phyloP scores from a whole-genome alignment of 78 protist species.

The Corallochytrium limacisporum region DNA sequence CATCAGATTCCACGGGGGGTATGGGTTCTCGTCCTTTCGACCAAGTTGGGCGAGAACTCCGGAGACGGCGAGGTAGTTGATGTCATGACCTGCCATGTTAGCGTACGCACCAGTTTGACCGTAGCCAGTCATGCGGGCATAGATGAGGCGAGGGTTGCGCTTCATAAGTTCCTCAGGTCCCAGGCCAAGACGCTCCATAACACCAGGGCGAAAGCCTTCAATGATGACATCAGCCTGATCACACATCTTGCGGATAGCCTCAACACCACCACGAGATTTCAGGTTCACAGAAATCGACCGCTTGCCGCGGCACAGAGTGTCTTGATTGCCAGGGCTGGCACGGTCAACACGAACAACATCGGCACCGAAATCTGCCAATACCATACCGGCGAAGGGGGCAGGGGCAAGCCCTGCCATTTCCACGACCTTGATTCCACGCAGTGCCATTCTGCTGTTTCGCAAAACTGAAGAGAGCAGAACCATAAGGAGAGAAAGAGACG shows the following conservation, averaged over 20 bases:
- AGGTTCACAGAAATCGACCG: constrained; percentile 32
- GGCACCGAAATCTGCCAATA: constrained; percentile 52
- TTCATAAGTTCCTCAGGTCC: background rate
- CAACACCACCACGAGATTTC: background rate
- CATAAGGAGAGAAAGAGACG: too few relatives aligned
- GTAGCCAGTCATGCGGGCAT: constrained; percentile 53
- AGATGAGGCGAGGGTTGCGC: constrained; percentile 30
- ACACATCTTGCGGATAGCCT: background rate
- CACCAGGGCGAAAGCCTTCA: constrained; percentile 51
- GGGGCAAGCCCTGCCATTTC: constrained; percentile 47
- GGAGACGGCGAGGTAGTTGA: constrained; percentile 40
- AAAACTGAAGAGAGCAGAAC: too few relatives aligned
- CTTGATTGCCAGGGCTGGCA: background rate
- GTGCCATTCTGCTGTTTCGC: constrained; percentile 15
- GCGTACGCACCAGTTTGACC: constrained; percentile 47
- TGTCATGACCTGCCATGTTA: constrained; percentile 59
- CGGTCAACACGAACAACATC: constrained; percentile 55
- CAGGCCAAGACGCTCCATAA: constrained; percentile 15
- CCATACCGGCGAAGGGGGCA: constrained; percentile 19
- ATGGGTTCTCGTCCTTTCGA: constrained; percentile 13
- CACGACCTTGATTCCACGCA: constrained; percentile 13
- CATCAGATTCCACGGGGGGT: constrained; percentile 34
- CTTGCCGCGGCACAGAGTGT: constrained; percentile 35
- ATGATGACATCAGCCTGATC: constrained; percentile 41
- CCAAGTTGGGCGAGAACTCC: constrained; percentile 6